phyloP scores from a whole-genome alignment of 257 asterid species.

The Penstemon eatonii region DNA sequence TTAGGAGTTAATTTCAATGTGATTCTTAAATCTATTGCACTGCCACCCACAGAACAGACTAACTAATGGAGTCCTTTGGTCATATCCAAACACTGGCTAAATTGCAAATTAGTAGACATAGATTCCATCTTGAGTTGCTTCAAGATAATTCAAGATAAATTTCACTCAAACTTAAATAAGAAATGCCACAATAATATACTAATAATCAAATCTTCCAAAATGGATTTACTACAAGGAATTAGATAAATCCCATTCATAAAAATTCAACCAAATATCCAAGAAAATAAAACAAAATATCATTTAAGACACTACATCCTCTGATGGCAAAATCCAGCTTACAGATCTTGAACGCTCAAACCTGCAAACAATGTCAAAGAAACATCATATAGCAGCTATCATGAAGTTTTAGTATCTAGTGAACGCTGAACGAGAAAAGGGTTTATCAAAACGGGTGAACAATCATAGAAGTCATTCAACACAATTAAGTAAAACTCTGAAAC shows the following conservation, averaged over 20 bases:
- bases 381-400: background rate
- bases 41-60: too few species aligned
- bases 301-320: background rate
- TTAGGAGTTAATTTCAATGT: too few species aligned
- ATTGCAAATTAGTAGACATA: too few species aligned
- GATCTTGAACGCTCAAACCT: constrained; percentile 47
- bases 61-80: too few species aligned
- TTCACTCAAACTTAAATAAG: background rate
- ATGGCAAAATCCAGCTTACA: constrained; percentile 23
- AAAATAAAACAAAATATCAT: constrained; percentile 17
- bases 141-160: too few species aligned
- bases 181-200: constrained; percentile 3
- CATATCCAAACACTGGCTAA: too few species aligned
- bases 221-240: constrained; percentile 11
- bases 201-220: constrained; percentile 19
- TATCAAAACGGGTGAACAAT: background rate
- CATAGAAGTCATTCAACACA: too few species aligned
- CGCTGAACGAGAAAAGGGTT: background rate
- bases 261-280: constrained; percentile 19
- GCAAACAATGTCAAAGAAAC: constrained; percentile 14
- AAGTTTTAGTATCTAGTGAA: too few species aligned
- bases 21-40: too few species aligned
- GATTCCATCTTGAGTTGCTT: too few species aligned
- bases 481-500: background rate
- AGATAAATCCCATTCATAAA: constrained; percentile 2